These are phyloP conservation scores for Globisporangium sylvaticum DNA, from an alignment of 352 stramenopile genomes.

Conservation along the genomic window DNA sequence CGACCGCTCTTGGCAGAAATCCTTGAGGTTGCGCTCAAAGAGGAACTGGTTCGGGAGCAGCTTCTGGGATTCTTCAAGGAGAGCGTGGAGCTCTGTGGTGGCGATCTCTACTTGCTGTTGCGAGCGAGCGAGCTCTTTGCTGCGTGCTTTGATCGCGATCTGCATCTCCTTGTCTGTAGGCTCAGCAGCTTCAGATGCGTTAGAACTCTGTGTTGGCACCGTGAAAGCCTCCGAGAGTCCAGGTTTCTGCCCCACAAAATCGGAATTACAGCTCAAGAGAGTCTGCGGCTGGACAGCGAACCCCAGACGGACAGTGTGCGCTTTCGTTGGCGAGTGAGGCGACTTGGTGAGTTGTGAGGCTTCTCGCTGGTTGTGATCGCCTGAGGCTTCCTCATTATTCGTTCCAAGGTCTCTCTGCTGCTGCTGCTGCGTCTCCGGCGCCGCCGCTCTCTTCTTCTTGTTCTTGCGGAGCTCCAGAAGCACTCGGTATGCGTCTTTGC, in stretches of 20 bases:
- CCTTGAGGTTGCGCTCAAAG: conserved; percentile 51
- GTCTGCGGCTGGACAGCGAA: background rate
- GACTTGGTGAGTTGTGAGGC: background rate
- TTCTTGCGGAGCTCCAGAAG: conserved; percentile 29
- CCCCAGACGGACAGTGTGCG: background rate
- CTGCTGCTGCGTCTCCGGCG: background rate
- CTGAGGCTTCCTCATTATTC: background rate
- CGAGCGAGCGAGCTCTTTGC: conserved; percentile 23
- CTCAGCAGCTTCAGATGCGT: background rate
- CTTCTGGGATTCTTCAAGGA: conserved; percentile 29
- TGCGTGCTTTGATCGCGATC: conserved; percentile 15
- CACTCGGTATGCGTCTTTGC: conserved; percentile 39
- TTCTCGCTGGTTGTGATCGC: background rate
- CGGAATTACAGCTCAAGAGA: background rate
- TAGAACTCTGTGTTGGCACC: no score
- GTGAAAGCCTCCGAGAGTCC: background rate
- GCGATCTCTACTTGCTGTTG: conserved; percentile 18
- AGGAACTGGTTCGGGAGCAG: conserved; percentile 50
- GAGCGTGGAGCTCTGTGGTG: conserved; percentile 20
- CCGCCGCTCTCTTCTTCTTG: conserved; percentile 14
- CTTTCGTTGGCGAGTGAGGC: background rate
- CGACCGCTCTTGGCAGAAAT: conserved; percentile 36
- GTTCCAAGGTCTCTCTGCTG: background rate
- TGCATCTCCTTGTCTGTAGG: conserved; percentile 21
- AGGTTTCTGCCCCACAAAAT: background rate